Conservation (phyloP, 371 early-diverging fungal genomes). For the Sporodiniella umbellata region DNA sequence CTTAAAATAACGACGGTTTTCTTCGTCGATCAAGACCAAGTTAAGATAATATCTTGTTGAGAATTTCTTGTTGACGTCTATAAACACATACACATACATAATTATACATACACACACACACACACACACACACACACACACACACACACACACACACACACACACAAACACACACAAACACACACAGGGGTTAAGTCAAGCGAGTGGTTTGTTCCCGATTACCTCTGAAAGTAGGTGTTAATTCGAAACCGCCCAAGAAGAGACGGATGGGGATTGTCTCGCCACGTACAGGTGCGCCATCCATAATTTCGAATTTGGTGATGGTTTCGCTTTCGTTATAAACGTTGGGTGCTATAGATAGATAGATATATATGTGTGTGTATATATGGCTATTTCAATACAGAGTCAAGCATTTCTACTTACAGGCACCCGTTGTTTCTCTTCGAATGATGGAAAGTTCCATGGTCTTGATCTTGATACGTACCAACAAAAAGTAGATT, state of each 20-base stretch:
- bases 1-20: slow-evolving; percentile 96
- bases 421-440: slow-evolving; percentile 91
- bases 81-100: no score
- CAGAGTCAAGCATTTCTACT: no score
- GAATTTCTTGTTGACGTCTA: slow-evolving; percentile 93
- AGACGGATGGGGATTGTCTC: slow-evolving; percentile 98
- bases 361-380: no score
- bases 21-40: slow-evolving; percentile 95
- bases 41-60: slow-evolving; percentile 96
- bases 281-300: slow-evolving; percentile 97
- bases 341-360: slow-evolving; percentile 85
- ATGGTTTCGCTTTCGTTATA: slow-evolving; percentile 98
- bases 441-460: slow-evolving; percentile 96
- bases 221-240: slow-evolving; percentile 84
- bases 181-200: no score
- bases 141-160: no score
- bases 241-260: slow-evolving; percentile 94
- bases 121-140: no score
- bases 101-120: no score
- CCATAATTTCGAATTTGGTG: slow-evolving; percentile 98
- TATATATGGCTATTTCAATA: no score
- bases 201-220: no score
- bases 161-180: no score
- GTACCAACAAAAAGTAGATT: slow-evolving; percentile 97
- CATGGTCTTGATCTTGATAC: slow-evolving; percentile 99